Evolutionary conservation across 768 basidiomycete genomes (phyloP), one percentile per base, ranked within the genome.

Genomic region (Butyriboletus loyo): DNA sequence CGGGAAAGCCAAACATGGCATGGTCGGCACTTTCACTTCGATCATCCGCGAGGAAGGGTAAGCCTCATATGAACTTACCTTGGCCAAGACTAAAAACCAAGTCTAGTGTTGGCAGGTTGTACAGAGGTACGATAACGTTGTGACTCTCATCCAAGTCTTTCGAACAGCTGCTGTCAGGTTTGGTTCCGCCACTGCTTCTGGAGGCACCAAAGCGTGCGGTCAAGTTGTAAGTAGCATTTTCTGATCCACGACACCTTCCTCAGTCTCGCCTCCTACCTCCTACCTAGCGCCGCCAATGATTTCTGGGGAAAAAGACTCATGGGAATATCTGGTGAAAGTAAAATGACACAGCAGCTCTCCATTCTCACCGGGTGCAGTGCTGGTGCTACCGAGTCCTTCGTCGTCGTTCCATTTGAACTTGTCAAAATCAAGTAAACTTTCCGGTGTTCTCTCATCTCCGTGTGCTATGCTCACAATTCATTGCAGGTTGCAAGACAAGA

Each of bases 201-300:
- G 97, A 99, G 72, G 97, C 97, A 15, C 97, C 97, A 2, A 99
- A 99, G 75, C 86, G 97, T 72, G 97, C 97, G 15, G 90, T 94
- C 43, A 99, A 98, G 80, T 91, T 90, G 88, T 89, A 58, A 56
- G 84, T 74, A 21, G 30, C 22, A 21, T 46, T 32, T 34, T 17
- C n/a, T 17, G 5, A 31, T 42, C 36, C 7, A 10, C 11, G 7
- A 6, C 17, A 24, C 15, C 13, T 41, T 19, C n/a, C 32, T 38
- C 21, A 39, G 19, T 47, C 47, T 61, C 35, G 55, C 27, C 34
- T 7, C 37, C 30, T 8, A 11, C 25, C 22, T 39, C 32, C 53
- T 57, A 61, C 57, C 38, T 30, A 86, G 85, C 59, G 90, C 91
- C 24, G 79, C 90, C 9, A 95, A 95, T 75, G 96, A 95, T 63